Evolutionary conservation across 2,329 filamentous ascomycete genomes (phyloP), one percentile per base, ranked within the genome.

Genomic region (Spiromastix sp.): DNA sequence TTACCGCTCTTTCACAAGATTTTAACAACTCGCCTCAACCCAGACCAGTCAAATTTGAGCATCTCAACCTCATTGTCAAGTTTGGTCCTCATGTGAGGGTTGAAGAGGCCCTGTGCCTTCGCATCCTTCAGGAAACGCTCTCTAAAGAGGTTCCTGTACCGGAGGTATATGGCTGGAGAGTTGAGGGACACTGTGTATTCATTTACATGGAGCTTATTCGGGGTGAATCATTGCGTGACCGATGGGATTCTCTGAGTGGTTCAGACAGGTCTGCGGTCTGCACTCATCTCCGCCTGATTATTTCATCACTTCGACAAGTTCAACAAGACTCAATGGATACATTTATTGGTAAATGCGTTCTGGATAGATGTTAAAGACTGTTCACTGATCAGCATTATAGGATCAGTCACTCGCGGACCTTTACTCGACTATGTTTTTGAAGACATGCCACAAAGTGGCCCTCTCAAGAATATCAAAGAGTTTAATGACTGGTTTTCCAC

Each of bases 121-220:
- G 48, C 37, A 43, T 45, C 34, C 27, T 55, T 20, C 40, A 39
- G 34, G 31, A 28, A 33, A 28, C 32, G 8, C 46, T 51, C 30
- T 5, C 34, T 10, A 39, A 40, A 24, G 31, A 43, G 5, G 43
- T 59, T 21, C 56, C 56, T 27, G 57, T 58, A 19, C 57, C 59
- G 2, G 54, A 62, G 37, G 39, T 59, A 13, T 61, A 54, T 45
- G 56, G 57, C 12, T 62, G 55, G 55, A 44, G 40, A 15, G 39
- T 47, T 12, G 40, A 50, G 20, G 41, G 47, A 1, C 35, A 36
- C 16, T 38, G 46, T 18, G 42, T 49, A 3, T 57, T 53, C 36
- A 48, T 59, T 22, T 56, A 57, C 36, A 58, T 56, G 51, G 47
- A 58, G 34, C 37, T 52, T 16, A 49, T 58, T 18, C 12, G 39